phyloP scores from a whole-genome alignment of 768 basidiomycete genomes.

The Lentinula sp. region DNA sequence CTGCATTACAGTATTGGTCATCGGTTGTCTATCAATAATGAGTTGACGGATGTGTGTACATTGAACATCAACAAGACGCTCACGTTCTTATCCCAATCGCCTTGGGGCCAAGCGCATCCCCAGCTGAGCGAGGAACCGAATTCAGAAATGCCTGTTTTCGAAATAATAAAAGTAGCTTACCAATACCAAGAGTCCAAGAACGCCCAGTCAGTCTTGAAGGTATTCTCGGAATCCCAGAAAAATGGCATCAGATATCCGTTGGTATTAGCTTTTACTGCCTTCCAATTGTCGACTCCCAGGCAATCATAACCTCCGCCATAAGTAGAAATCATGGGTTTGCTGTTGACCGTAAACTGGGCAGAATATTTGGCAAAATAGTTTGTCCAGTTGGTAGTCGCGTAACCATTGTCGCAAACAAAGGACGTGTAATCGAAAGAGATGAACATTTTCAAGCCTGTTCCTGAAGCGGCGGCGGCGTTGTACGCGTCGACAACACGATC shows the following conservation, averaged over 20 bases:
- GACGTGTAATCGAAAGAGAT: conserved; percentile 51
- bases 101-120: conserved; percentile 61
- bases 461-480: conserved; percentile 38
- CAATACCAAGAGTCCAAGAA: conserved; percentile 42
- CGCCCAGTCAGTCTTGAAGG: conserved; percentile 25
- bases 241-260: conserved; percentile 47
- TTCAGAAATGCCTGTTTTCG: neutral
- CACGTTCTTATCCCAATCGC: conserved; percentile 36
- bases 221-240: conserved; percentile 40
- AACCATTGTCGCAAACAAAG: conserved; percentile 38
- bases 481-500: conserved; percentile 1
- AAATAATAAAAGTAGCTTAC: conserved; percentile 18
- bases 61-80: conserved; percentile 7
- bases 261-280: conserved; percentile 38
- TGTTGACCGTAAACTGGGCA: conserved; percentile 48
- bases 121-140: conserved; percentile 26
- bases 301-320: conserved; percentile 46
- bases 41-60: no score
- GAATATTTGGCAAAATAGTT: conserved; percentile 42
- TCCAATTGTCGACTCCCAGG: conserved; percentile 48
- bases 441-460: conserved; percentile 41
- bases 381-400: conserved; percentile 34
- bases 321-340: conserved; percentile 53
- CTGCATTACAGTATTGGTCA: conserved; percentile 39
- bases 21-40: conserved; percentile 29